phyloP scores from a whole-genome alignment of 1,139 yeast genomes.

The Schwanniomyces etchellsii region DNA sequence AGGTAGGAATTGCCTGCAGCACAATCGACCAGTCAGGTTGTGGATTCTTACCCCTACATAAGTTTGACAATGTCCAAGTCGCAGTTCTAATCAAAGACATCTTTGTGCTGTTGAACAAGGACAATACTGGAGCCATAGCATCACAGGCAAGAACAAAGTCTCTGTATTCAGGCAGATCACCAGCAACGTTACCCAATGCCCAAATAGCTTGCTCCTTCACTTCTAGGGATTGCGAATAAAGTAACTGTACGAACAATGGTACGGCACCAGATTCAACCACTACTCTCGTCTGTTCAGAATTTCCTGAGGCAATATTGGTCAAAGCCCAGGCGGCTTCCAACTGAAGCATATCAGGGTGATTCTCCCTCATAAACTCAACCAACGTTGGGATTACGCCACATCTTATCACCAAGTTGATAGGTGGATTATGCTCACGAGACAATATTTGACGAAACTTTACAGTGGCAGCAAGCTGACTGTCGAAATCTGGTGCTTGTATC shows the following conservation, averaged over 20 bases:
- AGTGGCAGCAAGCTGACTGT: constrained; percentile 82
- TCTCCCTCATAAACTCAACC: constrained; percentile 77
- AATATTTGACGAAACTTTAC: constrained; percentile 89
- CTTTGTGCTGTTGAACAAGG: constrained; percentile 72
- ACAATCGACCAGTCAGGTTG: constrained; percentile 94
- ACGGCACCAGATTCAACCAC: constrained; percentile 94
- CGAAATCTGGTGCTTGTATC: constrained; percentile 72
- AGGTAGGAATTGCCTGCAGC: constrained; percentile 82
- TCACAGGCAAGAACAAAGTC: constrained; percentile 80
- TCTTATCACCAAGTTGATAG: constrained; percentile 88
- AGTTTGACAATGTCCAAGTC: constrained; percentile 94
- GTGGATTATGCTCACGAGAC: constrained; percentile 96
- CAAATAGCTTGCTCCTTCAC: constrained; percentile 98
- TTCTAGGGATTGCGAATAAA: constrained; percentile 77
- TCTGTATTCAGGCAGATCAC: constrained; percentile 86
- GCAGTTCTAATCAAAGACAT: constrained; percentile 92
- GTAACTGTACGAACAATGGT: constrained; percentile 79
- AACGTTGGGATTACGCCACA: constrained; percentile 90
- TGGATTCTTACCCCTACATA: constrained; percentile 94
- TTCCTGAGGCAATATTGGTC: constrained; percentile 96
- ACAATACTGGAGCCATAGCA: constrained; percentile 85
- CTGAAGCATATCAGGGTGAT: constrained; percentile 82
- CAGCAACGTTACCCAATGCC: constrained; percentile 99
- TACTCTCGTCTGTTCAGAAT: constrained; percentile 79
- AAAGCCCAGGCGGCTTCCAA: constrained; percentile 99